These are phyloP conservation scores for Stephanodiscus minutulus DNA, from an alignment of 108 stramenopile species.

Conservation along the genomic window DNA sequence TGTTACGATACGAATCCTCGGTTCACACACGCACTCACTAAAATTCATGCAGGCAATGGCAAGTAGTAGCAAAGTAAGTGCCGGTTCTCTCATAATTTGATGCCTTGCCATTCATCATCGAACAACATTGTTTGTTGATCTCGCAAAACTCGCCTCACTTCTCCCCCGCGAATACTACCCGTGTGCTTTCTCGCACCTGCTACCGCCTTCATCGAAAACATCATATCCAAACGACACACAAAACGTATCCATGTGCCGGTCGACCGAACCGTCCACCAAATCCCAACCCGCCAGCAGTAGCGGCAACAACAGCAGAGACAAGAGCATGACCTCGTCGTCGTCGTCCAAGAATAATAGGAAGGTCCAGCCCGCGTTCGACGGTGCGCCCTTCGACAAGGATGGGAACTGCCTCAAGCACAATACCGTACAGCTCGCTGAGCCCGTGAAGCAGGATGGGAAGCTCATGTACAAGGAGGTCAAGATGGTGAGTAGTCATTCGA, in stretches of 20 bases:
- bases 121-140: background rate
- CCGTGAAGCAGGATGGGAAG: constrained; percentile 43
- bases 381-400: constrained; percentile 37
- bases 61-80: no score
- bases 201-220: background rate
- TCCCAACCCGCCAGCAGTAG: background rate
- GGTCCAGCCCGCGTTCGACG: constrained; percentile 38
- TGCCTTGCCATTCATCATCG: no score
- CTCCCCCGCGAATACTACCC: background rate
- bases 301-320: background rate
- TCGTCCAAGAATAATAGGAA: background rate
- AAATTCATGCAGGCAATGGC: no score
- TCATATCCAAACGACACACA: no score
- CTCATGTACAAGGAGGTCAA: constrained; percentile 48
- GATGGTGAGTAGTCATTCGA: constrained; percentile 22
- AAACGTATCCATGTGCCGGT: background rate
- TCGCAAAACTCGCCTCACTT: background rate
- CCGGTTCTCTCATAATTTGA: no score
- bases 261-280: background rate
- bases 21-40: no score
- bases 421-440: constrained; percentile 29
- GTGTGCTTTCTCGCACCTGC: no score
- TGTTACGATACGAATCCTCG: no score
- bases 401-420: constrained; percentile 35
- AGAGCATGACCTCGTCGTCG: no score